These are phyloP conservation scores for Puya raimondii DNA, from an alignment of 176 grass and related monocot species.

Conservation along the genomic window DNA sequence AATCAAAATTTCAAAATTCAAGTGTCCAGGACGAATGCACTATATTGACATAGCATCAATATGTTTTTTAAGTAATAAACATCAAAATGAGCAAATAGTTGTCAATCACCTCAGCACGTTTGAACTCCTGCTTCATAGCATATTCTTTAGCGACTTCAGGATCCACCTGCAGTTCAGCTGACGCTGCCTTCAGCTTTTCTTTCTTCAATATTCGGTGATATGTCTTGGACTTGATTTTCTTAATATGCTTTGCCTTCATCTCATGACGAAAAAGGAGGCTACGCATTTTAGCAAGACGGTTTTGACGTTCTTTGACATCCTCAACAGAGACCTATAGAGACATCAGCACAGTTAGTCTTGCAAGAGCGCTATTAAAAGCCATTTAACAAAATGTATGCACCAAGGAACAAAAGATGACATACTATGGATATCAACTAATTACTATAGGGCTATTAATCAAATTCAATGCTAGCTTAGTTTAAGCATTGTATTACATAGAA, in stretches of 20 bases:
- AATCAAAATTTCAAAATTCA: too few relatives aligned
- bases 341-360: slow-evolving; percentile 14
- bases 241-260: slow-evolving; percentile 84
- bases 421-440: neutral
- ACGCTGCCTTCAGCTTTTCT: slow-evolving; percentile 50
- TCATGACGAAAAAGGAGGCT: slow-evolving; percentile 95
- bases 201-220: slow-evolving; percentile 91
- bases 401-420: neutral
- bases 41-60: too few relatives aligned
- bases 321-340: slow-evolving; percentile 55
- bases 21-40: too few relatives aligned
- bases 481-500: neutral
- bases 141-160: slow-evolving; percentile 60
- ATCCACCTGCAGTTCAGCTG: slow-evolving; percentile 58
- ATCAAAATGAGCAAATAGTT: too few relatives aligned
- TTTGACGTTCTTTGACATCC: slow-evolving; percentile 67
- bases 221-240: slow-evolving; percentile 97
- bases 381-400: slow-evolving; percentile 13
- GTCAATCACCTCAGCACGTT: slow-evolving; percentile 69
- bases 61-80: too few relatives aligned
- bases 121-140: slow-evolving; percentile 73
- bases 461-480: neutral
- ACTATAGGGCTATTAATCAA: too few relatives aligned
- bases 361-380: neutral
- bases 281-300: slow-evolving; percentile 91